Evolutionary conservation across 768 basidiomycete genomes (phyloP).

Genomic region (Glaciozyma antarctica): DNA sequence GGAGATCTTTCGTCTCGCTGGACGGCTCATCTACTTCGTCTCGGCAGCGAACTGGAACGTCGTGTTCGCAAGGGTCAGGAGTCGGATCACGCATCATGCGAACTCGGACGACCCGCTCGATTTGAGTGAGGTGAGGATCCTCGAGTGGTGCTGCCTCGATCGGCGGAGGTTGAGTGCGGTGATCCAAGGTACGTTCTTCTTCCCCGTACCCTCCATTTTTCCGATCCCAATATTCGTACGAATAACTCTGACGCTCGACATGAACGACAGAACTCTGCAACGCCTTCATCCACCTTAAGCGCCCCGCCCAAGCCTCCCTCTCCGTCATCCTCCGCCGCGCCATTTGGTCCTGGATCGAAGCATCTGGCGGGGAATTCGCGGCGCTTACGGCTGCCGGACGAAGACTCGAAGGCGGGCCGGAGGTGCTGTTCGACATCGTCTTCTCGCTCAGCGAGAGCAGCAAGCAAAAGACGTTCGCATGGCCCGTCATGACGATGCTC

Average conservation of each 20-base stretch:
- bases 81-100: constrained; percentile 51
- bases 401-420: constrained; percentile 66
- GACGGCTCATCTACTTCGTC: constrained; percentile 71
- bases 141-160: constrained; percentile 69
- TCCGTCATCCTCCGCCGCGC: constrained; percentile 64
- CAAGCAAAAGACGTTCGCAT: constrained; percentile 48
- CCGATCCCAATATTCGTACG: background rate
- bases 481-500: constrained; percentile 71
- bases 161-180: constrained; percentile 49
- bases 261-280: background rate
- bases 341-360: constrained; percentile 83
- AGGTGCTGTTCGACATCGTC: constrained; percentile 74
- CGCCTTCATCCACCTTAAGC: constrained; percentile 62
- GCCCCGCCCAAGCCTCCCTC: constrained; percentile 61
- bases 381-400: constrained; percentile 55
- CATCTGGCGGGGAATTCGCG: constrained; percentile 67
- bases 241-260: background rate
- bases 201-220: background rate
- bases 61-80: constrained; percentile 50
- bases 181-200: constrained; percentile 1
- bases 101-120: constrained; percentile 41
- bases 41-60: constrained; percentile 70
- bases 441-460: constrained; percentile 44
- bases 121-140: constrained; percentile 55
- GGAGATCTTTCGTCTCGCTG: constrained; percentile 31